Conservation (phyloP, 2,329 filamentous ascomycete species). For the Aspergillus uvarum region DNA sequence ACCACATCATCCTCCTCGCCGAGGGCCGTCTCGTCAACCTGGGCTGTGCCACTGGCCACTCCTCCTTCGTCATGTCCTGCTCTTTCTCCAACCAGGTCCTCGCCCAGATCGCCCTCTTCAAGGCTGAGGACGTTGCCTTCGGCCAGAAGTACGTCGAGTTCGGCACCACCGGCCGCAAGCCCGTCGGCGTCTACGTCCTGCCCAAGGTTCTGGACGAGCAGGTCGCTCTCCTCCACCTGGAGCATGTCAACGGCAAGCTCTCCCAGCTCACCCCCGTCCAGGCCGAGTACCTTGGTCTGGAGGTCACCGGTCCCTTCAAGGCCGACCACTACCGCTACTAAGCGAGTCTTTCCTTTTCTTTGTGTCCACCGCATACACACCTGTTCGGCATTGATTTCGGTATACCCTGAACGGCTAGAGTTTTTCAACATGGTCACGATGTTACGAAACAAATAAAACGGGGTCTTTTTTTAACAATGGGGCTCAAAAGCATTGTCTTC, state of each 20-base stretch:
- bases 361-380: neutral
- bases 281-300: conserved; percentile 90
- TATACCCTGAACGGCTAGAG: conserved; percentile 46
- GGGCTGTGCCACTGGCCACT: conserved; percentile 98
- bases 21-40: conserved; percentile 99
- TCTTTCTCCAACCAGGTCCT: conserved; percentile 99
- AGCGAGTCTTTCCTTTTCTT: neutral
- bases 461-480: conserved; percentile 42
- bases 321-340: conserved; percentile 67
- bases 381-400: conserved; percentile 51
- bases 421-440: conserved; percentile 60
- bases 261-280: conserved; percentile 80
- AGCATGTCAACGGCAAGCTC: conserved; percentile 92
- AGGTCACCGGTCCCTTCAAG: conserved; percentile 91
- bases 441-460: conserved; percentile 55
- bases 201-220: conserved; percentile 99
- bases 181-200: conserved; percentile 89
- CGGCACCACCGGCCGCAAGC: conserved; percentile 85
- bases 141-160: conserved; percentile 95
- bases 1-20: conserved; percentile 96
- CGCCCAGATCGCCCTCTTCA: conserved; percentile 97
- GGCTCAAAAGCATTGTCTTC: conserved; percentile 58
- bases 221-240: conserved; percentile 90
- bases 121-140: conserved; percentile 83
- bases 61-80: conserved; percentile 99